phyloP scores from a whole-genome alignment of 495 filamentous ascomycete genomes.

The Pyronema domesticum region DNA sequence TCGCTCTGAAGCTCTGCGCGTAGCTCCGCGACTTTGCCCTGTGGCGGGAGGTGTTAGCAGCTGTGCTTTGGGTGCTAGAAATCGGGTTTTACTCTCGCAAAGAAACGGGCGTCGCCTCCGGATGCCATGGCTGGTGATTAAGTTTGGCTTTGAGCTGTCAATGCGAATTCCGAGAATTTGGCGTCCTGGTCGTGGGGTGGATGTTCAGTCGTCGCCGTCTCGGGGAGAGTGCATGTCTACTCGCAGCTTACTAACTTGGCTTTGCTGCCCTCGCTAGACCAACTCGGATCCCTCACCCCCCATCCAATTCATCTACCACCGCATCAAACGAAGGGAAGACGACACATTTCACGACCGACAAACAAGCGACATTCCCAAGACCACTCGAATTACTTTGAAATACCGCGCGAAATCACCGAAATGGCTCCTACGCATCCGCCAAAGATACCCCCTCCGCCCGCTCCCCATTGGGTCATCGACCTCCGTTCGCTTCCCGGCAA shows the following conservation, averaged over 20 bases:
- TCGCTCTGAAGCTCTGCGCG: slow-evolving; percentile 83
- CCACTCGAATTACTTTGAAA: too few relatives aligned
- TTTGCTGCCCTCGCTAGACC: neutral
- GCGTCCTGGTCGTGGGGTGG: neutral
- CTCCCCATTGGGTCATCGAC: slow-evolving; percentile 65
- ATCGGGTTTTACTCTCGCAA: slow-evolving; percentile 60
- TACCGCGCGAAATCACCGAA: neutral
- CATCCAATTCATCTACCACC: neutral
- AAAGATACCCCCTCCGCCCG: slow-evolving; percentile 16
- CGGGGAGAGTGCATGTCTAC: neutral
- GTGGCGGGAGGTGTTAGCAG: slow-evolving; percentile 19
- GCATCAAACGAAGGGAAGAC: too few relatives aligned
- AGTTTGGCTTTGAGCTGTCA: neutral
- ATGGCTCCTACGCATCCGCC: slow-evolving; percentile 21
- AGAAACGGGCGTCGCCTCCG: slow-evolving; percentile 96
- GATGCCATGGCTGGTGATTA: slow-evolving; percentile 41
- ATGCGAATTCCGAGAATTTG: too few relatives aligned
- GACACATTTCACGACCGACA: neutral
- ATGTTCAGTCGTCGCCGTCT: slow-evolving; percentile 1
- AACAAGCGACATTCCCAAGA: too few relatives aligned
- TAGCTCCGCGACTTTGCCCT: slow-evolving; percentile 98
- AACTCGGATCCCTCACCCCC: neutral
- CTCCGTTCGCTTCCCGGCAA: slow-evolving; percentile 48
- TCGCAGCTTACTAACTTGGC: too few relatives aligned
- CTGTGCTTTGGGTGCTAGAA: neutral